Percentiles rank a stretch among this genome's conserved stretches.
These are phyloP conservation scores for Aspergillus brunneoviolaceus DNA, from an alignment of 2,329 filamentous ascomycete genomes.

Conservation along the genomic window DNA sequence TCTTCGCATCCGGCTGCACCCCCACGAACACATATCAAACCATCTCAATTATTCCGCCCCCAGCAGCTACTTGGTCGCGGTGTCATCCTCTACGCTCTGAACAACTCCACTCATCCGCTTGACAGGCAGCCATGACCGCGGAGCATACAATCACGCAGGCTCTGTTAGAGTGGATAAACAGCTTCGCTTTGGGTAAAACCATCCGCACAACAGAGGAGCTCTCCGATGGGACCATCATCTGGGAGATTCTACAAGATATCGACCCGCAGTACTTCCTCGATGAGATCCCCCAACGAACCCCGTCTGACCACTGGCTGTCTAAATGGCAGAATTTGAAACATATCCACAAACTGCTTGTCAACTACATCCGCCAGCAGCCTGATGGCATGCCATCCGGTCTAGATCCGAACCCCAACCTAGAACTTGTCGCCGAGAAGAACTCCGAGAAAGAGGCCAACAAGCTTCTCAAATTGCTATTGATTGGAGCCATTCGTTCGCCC, in stretches of 20 bases:
- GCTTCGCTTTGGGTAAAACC: conserved; percentile 44
- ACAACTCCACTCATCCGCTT: conserved; percentile 11
- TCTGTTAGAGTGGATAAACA: conserved; percentile 50
- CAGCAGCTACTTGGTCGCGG: conserved; percentile 13
- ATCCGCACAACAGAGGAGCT: conserved; percentile 44
- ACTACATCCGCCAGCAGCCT: conserved; percentile 48
- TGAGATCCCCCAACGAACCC: conserved; percentile 46
- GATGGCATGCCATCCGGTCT: conserved; percentile 45
- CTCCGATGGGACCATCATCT: conserved; percentile 47
- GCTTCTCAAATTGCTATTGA: conserved; percentile 63
- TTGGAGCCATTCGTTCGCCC: conserved; percentile 61
- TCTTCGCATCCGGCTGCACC: background rate
- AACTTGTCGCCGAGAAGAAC: conserved; percentile 47
- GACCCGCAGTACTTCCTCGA: conserved; percentile 50
- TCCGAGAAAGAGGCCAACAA: conserved; percentile 49
- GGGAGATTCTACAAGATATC: conserved; percentile 51
- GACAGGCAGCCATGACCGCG: conserved; percentile 40
- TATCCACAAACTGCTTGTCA: conserved; percentile 47
- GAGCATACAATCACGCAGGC: conserved; percentile 48
- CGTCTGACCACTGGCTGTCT: conserved; percentile 48
- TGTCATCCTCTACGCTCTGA: conserved; percentile 5
- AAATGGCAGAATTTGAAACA: conserved; percentile 52
- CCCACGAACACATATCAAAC: background rate
- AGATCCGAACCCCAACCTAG: conserved; percentile 46
- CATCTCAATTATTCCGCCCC: conserved; percentile 1